A percentile compares a stretch with the other conserved stretches of the same genome.
Evolutionary conservation across 768 basidiomycete species (phyloP).

Genomic region (Lactifluus subvellereus): DNA sequence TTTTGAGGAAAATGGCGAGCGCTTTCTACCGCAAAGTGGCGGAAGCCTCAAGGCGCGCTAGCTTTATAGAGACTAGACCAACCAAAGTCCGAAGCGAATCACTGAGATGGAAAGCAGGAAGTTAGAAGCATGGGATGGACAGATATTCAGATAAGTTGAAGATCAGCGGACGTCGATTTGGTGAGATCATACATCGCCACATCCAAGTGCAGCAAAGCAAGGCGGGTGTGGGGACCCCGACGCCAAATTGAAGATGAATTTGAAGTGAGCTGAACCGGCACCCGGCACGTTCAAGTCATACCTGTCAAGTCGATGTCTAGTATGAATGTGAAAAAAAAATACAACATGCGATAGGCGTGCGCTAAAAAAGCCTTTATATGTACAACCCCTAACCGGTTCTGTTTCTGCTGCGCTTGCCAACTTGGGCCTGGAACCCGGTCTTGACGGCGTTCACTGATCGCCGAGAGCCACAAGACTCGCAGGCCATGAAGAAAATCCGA

Average conservation of each 20-base stretch:
- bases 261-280: slow-evolving; percentile 15
- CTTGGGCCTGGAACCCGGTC: slow-evolving; percentile 97
- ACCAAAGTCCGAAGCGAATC: slow-evolving; percentile 19
- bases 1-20: slow-evolving; percentile 19
- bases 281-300: slow-evolving; percentile 11
- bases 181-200: slow-evolving; percentile 20
- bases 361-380: slow-evolving; percentile 18
- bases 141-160: slow-evolving; percentile 20
- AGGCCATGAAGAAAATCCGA: slow-evolving; percentile 97
- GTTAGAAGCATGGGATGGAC: slow-evolving; percentile 16
- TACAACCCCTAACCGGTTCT: slow-evolving; percentile 48
- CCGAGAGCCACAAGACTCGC: slow-evolving; percentile 84
- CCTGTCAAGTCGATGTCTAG: slow-evolving; percentile 20
- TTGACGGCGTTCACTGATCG: slow-evolving; percentile 96
- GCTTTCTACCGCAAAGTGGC: slow-evolving; percentile 10
- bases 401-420: slow-evolving; percentile 82
- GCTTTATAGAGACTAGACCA: slow-evolving; percentile 21
- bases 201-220: slow-evolving; percentile 15
- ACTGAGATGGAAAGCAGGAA: slow-evolving; percentile 21
- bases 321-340: slow-evolving; percentile 20
- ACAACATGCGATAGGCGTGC: slow-evolving; percentile 23
- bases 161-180: slow-evolving; percentile 21
- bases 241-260: slow-evolving; percentile 11
- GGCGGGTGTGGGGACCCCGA: slow-evolving; percentile 9
- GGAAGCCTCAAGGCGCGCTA: slow-evolving; percentile 21